Conservation (phyloP, 2,329 filamentous ascomycete species). For the Eutypella sp. region DNA sequence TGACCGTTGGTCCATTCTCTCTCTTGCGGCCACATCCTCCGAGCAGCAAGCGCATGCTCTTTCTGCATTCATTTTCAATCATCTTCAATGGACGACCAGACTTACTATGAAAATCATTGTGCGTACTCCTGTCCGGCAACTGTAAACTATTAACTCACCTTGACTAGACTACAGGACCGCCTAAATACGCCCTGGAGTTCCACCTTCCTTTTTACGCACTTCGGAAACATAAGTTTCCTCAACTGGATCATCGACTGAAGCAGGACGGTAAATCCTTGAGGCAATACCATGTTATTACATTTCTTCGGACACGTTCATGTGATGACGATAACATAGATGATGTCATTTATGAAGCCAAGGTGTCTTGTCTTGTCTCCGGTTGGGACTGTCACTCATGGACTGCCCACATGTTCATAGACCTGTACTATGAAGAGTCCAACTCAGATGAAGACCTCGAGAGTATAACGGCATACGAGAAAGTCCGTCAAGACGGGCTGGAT, state of each 20-base stretch:
- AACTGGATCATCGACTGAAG: not conserved
- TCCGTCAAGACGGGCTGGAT: not conserved
- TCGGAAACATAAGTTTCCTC: conserved; percentile 2
- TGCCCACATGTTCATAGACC: conserved; percentile 7
- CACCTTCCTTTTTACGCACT: conserved; percentile 6
- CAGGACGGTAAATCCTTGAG: conserved; percentile 1
- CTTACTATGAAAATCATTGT: conserved; percentile 4
- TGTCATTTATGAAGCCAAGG: conserved; percentile 6
- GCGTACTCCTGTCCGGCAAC: not conserved
- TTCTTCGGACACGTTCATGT: conserved; percentile 2
- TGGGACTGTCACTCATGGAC: conserved; percentile 4
- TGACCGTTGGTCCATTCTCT: conserved; percentile 7
- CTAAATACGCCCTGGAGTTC: conserved; percentile 5
- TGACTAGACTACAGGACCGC: not conserved
- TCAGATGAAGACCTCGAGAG: conserved; percentile 2
- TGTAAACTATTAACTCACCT: not conserved
- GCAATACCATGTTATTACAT: conserved; percentile 5
- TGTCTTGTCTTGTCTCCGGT: conserved; percentile 7
- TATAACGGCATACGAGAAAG: conserved; percentile 4
- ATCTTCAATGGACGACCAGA: conserved; percentile 3
- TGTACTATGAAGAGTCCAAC: conserved; percentile 4
- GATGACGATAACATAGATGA: conserved; percentile 5
- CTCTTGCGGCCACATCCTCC: conserved; percentile 4
- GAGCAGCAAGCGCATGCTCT: conserved; percentile 2
- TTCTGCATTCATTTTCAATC: conserved; percentile 6